Evolutionary conservation across 805 yeast species (phyloP).

Genomic region (Kodamaea fukazawae): DNA sequence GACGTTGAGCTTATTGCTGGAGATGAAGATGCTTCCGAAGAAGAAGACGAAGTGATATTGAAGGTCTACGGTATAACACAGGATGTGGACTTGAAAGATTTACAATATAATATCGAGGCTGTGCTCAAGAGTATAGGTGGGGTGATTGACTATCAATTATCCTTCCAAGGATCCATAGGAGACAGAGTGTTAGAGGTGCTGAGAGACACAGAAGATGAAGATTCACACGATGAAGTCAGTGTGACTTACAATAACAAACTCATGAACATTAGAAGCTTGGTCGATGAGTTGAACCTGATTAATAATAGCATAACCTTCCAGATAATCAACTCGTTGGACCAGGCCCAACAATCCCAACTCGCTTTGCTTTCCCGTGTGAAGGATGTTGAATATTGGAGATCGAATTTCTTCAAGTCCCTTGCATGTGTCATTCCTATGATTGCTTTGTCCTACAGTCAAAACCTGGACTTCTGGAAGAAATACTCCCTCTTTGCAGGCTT

Average conservation of each 20-base stretch:
- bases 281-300: conserved; percentile 44
- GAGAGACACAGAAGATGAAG: conserved; percentile 11
- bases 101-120: conserved; percentile 43
- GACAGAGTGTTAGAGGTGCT: conserved; percentile 15
- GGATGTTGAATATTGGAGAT: conserved; percentile 72
- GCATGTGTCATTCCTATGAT: conserved; percentile 63
- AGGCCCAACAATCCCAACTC: conserved; percentile 58
- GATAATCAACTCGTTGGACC: conserved; percentile 49
- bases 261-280: conserved; percentile 64
- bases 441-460: conserved; percentile 47
- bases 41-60: conserved; percentile 20
- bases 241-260: conserved; percentile 49
- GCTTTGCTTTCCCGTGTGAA: conserved; percentile 62
- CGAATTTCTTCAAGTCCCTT: conserved; percentile 50
- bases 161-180: conserved; percentile 18
- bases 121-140: conserved; percentile 31
- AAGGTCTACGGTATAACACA: conserved; percentile 34
- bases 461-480: conserved; percentile 28
- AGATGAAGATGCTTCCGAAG: background rate
- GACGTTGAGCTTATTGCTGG: conserved; percentile 16
- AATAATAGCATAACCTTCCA: conserved; percentile 54
- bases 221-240: conserved; percentile 32
- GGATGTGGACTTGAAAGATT: conserved; percentile 23
- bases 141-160: conserved; percentile 23
- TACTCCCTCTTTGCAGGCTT: conserved; percentile 51